Conservation (phyloP, 2,329 filamentous ascomycete species). For the Aspergillus hortae region DNA sequence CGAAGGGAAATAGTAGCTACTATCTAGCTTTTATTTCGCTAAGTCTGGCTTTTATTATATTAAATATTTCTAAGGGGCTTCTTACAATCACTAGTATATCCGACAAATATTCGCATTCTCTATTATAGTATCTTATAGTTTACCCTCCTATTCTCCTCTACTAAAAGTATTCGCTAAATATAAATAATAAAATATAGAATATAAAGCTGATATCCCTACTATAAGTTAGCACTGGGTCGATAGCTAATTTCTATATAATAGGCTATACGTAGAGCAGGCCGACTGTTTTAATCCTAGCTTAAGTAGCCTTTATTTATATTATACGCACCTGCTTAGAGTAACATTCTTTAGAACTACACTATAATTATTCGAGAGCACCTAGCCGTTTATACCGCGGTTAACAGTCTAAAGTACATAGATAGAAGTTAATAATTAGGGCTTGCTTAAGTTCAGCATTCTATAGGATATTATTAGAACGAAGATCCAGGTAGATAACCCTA, state of each 20-base stretch:
- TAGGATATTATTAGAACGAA: not conserved
- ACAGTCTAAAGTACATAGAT: not conserved
- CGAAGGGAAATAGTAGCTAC: not conserved
- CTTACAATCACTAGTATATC: too few relatives aligned
- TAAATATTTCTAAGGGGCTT: too few relatives aligned
- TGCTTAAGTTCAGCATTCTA: not conserved
- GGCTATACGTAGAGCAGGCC: not conserved
- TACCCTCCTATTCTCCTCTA: too few relatives aligned
- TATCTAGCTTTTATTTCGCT: too few relatives aligned
- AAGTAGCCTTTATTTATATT: not conserved
- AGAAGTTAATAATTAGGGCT: not conserved
- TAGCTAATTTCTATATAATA: not conserved
- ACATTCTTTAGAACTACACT: not conserved
- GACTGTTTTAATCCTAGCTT: not conserved
- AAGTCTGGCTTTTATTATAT: too few relatives aligned
- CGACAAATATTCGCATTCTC: too few relatives aligned
- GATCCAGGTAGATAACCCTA: not conserved
- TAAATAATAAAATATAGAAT: too few relatives aligned
- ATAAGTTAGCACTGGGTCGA: not conserved
- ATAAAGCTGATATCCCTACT: not conserved
- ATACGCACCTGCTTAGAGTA: not conserved
- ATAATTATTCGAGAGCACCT: not conserved
- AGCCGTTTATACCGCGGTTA: not conserved
- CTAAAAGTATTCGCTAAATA: too few relatives aligned
- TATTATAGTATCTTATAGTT: too few relatives aligned